Base-by-base conservation (phyloP, 495 filamentous ascomycete species). In the Penicillium daleae region DNA sequence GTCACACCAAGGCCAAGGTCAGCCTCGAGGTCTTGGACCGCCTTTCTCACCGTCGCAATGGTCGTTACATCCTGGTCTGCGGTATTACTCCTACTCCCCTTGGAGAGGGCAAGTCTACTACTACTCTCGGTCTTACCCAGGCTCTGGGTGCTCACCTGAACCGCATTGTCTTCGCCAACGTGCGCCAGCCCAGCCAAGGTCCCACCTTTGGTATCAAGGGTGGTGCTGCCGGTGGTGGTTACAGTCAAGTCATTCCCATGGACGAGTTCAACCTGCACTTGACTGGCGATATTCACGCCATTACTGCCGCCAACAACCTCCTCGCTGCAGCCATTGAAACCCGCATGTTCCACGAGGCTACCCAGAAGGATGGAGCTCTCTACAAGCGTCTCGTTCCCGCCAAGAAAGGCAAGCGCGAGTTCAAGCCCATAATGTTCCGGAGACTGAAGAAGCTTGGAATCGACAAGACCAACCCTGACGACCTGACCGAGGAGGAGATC, bases 141-240 rank as follows among this genome's bases (percentile, higher is more conserved):
- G 95, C 95, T n/a, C 82, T 99, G 40, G 92, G 92, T 44, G 94
- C 88, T 53, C 94, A 97, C 64, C 78, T 99, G 63, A 89, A 89
- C 62, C 89, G 90, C 31, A 84, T 99, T 67, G 88, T 87, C 13
- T 98, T 99, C 69, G 94, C 95, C 75, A 99, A 99, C 68, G 95
- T 99, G 55, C 87, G 95, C 51, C 95, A 99, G 78, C 95, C 95
- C 31, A 96, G 91, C 69, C 95, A 97, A 81, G 95, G 95, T 10
- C 95, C 95, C 55, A 99, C 95, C 0, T 99, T 99, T 71, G 95
- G 95, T 69, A 97, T 99, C 82, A 99, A 99, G 80, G 95, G 95
- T 48, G 95, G 95, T 64, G 95, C 95, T 56, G 95, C 95, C 59
- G 95, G 95, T 69, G 95, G 95, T 66, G 95, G 95, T 17, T 99